phyloP scores from a whole-genome alignment of 306 rosid species.

The Trichosanthes cucumerina region DNA sequence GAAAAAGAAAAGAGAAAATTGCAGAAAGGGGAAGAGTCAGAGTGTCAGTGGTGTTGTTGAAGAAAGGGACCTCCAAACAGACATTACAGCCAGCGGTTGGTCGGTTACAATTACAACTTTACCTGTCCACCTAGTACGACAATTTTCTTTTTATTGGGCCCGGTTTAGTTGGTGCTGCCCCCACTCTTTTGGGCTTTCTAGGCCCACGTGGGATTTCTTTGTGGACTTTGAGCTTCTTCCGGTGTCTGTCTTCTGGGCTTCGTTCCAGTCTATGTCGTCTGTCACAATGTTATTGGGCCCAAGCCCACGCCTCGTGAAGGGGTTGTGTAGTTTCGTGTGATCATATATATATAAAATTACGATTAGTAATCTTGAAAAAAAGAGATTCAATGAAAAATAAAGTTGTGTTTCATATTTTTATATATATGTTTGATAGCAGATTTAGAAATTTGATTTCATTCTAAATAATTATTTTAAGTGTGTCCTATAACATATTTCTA shows the following conservation, averaged over 20 bases:
- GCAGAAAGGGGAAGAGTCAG: neutral
- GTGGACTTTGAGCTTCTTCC: neutral
- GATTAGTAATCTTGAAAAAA: no score
- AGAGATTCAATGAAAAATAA: no score
- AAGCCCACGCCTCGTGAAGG: neutral
- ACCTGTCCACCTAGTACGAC: neutral
- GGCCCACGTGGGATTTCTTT: neutral
- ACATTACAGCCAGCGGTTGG: slow-evolving; percentile 31
- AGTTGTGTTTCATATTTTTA: no score
- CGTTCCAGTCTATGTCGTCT: neutral
- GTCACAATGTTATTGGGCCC: neutral
- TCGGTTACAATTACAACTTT: slow-evolving; percentile 15
- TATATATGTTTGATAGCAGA: no score
- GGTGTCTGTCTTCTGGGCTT: neutral
- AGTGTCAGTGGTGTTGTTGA: neutral
- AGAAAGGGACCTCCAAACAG: slow-evolving; percentile 34
- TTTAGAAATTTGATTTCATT: no score
- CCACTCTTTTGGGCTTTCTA: neutral
- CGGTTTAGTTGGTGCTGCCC: neutral
- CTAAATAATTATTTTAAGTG: no score
- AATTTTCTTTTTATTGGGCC: neutral
- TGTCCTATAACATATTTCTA: no score
- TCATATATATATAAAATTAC: no score
- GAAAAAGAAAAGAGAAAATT: neutral
- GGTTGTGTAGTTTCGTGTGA: no score